Percentiles rank a stretch among this genome's conserved stretches.
These are phyloP conservation scores for Capronia coronata DNA, from an alignment of 2,329 filamentous ascomycete genomes.

Conservation along the genomic window DNA sequence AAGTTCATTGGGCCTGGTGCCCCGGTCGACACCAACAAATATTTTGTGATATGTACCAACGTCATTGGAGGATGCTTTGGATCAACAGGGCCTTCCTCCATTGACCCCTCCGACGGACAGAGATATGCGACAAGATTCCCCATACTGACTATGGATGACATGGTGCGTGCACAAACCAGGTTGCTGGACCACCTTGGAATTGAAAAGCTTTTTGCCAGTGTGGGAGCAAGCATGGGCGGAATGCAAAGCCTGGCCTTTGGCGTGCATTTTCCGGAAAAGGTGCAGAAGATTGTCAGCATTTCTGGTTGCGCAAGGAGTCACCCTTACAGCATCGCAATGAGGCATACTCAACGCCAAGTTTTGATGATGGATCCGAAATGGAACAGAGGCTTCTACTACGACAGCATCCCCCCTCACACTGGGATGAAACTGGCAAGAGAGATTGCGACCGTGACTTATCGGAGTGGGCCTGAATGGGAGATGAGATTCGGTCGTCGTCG, in stretches of 20 bases:
- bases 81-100: constrained; percentile 80
- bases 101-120: constrained; percentile 81
- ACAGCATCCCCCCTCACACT: constrained; percentile 74
- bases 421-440: constrained; percentile 98
- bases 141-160: constrained; percentile 91
- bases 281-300: constrained; percentile 78
- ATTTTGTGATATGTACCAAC: constrained; percentile 93
- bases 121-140: constrained; percentile 92
- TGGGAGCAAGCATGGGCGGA: constrained; percentile 95
- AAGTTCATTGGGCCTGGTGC: constrained; percentile 87
- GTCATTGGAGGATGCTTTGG: constrained; percentile 94
- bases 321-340: constrained; percentile 97
- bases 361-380: constrained; percentile 99
- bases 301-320: constrained; percentile 91
- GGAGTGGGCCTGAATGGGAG: constrained; percentile 96
- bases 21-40: constrained; percentile 82
- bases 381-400: constrained; percentile 93
- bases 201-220: constrained; percentile 75
- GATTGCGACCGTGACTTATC: constrained; percentile 95
- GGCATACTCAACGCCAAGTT: constrained; percentile 93
- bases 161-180: constrained; percentile 92
- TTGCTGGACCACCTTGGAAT: constrained; percentile 76
- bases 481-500: constrained; percentile 81
- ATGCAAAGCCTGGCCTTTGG: constrained; percentile 94
- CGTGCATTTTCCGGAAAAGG: constrained; percentile 71